Evolutionary conservation across 2,329 filamentous ascomycete species (phyloP).

Genomic region (Colletotrichum nymphaeae): DNA sequence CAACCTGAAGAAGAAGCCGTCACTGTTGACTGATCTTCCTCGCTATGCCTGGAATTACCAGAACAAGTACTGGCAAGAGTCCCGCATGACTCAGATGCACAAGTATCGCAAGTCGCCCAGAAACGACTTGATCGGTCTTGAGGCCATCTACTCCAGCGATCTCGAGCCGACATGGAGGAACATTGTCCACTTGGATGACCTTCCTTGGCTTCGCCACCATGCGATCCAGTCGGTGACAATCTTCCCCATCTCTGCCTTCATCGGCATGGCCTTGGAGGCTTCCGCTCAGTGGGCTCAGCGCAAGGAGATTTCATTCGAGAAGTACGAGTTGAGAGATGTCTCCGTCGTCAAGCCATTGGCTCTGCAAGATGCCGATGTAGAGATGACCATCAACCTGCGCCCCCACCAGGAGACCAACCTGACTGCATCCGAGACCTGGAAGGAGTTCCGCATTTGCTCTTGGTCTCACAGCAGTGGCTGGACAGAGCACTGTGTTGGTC

Average conservation of each 20-base stretch:
- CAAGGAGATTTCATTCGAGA: constrained; percentile 48
- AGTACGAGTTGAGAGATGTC: constrained; percentile 60
- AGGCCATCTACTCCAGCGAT: constrained; percentile 56
- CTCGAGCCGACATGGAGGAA: constrained; percentile 62
- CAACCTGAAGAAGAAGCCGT: constrained; percentile 45
- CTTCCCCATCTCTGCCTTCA: constrained; percentile 65
- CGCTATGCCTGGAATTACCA: constrained; percentile 62
- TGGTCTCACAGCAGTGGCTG: constrained; percentile 63
- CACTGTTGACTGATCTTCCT: constrained; percentile 52
- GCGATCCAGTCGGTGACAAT: constrained; percentile 66
- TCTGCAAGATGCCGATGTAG: constrained; percentile 59
- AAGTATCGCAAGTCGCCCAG: constrained; percentile 52
- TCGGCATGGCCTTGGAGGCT: constrained; percentile 64
- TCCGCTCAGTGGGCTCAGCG: constrained; percentile 43
- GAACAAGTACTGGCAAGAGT: constrained; percentile 60
- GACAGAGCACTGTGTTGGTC: constrained; percentile 69
- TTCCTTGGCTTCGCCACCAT: constrained; percentile 70
- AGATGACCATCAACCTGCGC: constrained; percentile 61
- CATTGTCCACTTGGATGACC: constrained; percentile 57
- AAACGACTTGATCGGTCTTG: constrained; percentile 59
- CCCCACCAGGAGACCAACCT: constrained; percentile 54
- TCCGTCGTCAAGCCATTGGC: constrained; percentile 58
- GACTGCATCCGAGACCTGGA: constrained; percentile 58
- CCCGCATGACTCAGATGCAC: constrained; percentile 54
- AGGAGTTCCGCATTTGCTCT: constrained; percentile 68